phyloP scores from a whole-genome alignment of 306 rosid species.

The Citrullus amarus region DNA sequence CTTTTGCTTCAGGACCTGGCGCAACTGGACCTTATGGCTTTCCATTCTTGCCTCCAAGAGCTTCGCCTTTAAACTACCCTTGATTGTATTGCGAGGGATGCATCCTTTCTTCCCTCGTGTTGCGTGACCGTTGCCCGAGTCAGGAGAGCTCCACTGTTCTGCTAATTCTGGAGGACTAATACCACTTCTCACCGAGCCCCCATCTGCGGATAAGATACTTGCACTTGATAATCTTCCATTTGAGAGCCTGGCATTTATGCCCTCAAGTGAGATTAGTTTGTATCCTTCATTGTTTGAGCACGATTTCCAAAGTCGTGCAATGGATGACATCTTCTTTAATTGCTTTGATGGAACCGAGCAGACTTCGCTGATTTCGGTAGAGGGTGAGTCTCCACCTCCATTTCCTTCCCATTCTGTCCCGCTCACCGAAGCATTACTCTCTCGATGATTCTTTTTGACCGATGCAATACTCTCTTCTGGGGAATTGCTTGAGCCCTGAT shows the following conservation, averaged over 20 bases:
- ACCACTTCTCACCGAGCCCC: slow-evolving; percentile 40
- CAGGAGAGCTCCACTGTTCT: slow-evolving; percentile 75
- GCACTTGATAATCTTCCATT: slow-evolving; percentile 70
- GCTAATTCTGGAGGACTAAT: slow-evolving; percentile 59
- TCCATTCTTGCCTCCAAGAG: slow-evolving; percentile 90
- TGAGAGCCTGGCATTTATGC: slow-evolving; percentile 55
- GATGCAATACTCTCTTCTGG: slow-evolving; percentile 65
- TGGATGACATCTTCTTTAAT: slow-evolving; percentile 59
- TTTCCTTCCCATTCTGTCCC: slow-evolving; percentile 63
- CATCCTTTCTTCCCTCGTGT: slow-evolving; percentile 70
- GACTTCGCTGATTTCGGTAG: slow-evolving; percentile 69
- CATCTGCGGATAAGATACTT: slow-evolving; percentile 53
- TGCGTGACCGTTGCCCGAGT: slow-evolving; percentile 36
- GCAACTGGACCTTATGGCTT: slow-evolving; percentile 71
- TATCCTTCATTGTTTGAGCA: slow-evolving; percentile 47
- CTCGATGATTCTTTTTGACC: slow-evolving; percentile 37
- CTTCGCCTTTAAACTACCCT: slow-evolving; percentile 74
- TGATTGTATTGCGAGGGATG: slow-evolving; percentile 56
- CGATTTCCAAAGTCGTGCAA: slow-evolving; percentile 81
- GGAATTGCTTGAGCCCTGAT: slow-evolving; percentile 87
- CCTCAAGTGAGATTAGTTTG: slow-evolving; percentile 66
- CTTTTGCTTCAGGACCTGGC: slow-evolving; percentile 86
- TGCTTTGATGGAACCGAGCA: slow-evolving; percentile 53
- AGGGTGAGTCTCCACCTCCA: slow-evolving; percentile 49
- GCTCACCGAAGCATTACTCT: slow-evolving; percentile 48